phyloP scores from a whole-genome alignment of 2,329 filamentous ascomycete genomes.

The Colletotrichum filicis region DNA sequence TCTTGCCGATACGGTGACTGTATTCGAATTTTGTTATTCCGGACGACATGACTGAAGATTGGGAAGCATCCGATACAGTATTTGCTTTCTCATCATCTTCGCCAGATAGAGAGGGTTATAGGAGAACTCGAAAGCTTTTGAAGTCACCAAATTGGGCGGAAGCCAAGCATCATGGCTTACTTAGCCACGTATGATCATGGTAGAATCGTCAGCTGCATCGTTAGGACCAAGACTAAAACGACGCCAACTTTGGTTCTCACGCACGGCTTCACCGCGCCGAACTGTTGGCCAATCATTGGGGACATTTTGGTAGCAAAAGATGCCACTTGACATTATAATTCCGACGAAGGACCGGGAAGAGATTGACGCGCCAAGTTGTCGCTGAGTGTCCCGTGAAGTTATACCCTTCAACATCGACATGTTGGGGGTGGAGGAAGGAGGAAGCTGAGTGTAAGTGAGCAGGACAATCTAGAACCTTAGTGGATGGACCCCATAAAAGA shows the following conservation, averaged over 20 bases:
- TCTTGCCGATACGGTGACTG: conserved; percentile 1
- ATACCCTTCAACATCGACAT: background rate
- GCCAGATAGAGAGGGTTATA: too few species aligned
- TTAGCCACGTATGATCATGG: conserved; percentile 6
- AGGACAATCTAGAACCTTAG: background rate
- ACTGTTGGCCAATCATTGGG: background rate
- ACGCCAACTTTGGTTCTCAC: conserved; percentile 26
- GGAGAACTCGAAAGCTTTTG: background rate
- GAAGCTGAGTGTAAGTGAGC: background rate
- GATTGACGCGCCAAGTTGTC: background rate
- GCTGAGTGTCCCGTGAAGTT: background rate
- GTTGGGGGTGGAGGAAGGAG: background rate
- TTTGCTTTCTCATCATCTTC: background rate
- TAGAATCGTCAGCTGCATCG: conserved; percentile 20
- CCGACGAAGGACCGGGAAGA: background rate
- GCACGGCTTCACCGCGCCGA: background rate
- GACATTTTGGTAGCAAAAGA: background rate
- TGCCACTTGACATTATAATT: background rate
- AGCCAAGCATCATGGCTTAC: background rate
- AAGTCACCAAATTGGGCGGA: too few species aligned
- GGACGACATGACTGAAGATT: background rate
- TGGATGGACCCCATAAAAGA: background rate
- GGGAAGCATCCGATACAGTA: background rate
- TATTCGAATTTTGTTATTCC: conserved; percentile 1
- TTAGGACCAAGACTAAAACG: conserved; percentile 1